These are phyloP conservation scores for Saccharomycopsis phalli DNA, from an alignment of 1,139 yeast genomes.

Conservation along the genomic window DNA sequence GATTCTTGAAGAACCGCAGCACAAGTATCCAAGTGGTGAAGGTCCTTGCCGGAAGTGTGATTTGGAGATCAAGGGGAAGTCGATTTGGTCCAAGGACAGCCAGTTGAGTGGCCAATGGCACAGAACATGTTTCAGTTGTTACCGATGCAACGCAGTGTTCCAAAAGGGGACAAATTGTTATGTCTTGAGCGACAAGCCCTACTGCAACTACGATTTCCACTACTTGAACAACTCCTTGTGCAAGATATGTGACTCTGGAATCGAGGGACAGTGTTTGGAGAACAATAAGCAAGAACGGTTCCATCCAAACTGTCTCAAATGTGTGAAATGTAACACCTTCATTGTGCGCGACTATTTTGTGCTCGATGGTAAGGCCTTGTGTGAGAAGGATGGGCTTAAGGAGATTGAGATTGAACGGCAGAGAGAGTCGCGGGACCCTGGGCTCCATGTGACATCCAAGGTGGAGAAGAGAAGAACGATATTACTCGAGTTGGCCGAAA, in stretches of 20 bases:
- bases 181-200: conserved; percentile 70
- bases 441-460: conserved; percentile 11
- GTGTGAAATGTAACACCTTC: conserved; percentile 40
- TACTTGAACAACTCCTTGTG: conserved; percentile 67
- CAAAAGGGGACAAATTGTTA: conserved; percentile 64
- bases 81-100: conserved; percentile 71
- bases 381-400: conserved; percentile 32
- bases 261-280: conserved; percentile 88
- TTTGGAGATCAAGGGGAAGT: conserved; percentile 38
- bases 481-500: conserved; percentile 12
- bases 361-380: conserved; percentile 41
- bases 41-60: conserved; percentile 71
- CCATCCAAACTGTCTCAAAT: conserved; percentile 55
- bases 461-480: conserved; percentile 19
- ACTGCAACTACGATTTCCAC: conserved; percentile 79
- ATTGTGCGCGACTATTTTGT: conserved; percentile 51
- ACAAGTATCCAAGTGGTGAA: conserved; percentile 46
- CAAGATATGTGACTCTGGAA: conserved; percentile 58
- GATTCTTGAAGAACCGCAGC: conserved; percentile 7
- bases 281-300: conserved; percentile 59
- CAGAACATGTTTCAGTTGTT: conserved; percentile 71
- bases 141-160: conserved; percentile 48
- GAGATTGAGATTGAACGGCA: conserved; percentile 18
- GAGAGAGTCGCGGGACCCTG: not conserved
- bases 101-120: conserved; percentile 95